phyloP scores from a whole-genome alignment of 2,329 filamentous ascomycete species.

The Graphilbum sp. region DNA sequence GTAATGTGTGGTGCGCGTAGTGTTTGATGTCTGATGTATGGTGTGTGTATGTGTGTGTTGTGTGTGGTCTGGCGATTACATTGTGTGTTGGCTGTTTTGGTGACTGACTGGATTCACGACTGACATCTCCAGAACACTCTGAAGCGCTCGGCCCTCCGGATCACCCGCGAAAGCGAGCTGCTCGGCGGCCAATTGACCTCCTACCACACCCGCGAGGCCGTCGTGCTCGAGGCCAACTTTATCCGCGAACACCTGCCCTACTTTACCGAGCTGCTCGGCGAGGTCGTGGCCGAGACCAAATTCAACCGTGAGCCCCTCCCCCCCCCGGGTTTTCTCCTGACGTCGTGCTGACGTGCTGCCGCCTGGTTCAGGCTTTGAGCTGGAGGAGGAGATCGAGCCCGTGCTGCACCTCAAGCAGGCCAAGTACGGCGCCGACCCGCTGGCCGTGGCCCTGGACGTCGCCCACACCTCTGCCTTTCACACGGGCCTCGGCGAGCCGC shows the following conservation, averaged over 20 bases:
- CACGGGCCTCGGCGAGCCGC: constrained; percentile 67
- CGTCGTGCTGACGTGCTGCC: no score
- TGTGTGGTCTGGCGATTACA: no score
- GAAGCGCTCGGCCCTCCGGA: constrained; percentile 78
- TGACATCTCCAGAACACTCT: constrained; percentile 56
- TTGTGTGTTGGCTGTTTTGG: neutral
- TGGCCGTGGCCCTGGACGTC: constrained; percentile 63
- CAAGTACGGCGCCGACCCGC: constrained; percentile 44
- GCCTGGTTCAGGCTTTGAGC: constrained; percentile 55
- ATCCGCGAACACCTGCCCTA: constrained; percentile 91
- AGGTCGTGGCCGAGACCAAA: constrained; percentile 78
- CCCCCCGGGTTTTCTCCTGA: no score
- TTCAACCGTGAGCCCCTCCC: constrained; percentile 50
- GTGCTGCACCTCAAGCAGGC: constrained; percentile 66
- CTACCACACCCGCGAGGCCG: constrained; percentile 82
- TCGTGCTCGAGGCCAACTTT: constrained; percentile 89
- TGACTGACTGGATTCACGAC: no score
- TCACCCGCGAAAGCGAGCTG: constrained; percentile 88
- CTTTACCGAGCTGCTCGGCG: constrained; percentile 88
- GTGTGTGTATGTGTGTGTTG: no score
- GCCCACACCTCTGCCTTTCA: constrained; percentile 85
- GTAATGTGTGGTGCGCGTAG: no score
- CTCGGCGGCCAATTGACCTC: constrained; percentile 79
- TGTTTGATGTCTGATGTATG: no score
- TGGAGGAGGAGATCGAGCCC: constrained; percentile 71